Base-by-base conservation (phyloP, 2,329 filamentous ascomycete species). In the Xylaria sp. region DNA sequence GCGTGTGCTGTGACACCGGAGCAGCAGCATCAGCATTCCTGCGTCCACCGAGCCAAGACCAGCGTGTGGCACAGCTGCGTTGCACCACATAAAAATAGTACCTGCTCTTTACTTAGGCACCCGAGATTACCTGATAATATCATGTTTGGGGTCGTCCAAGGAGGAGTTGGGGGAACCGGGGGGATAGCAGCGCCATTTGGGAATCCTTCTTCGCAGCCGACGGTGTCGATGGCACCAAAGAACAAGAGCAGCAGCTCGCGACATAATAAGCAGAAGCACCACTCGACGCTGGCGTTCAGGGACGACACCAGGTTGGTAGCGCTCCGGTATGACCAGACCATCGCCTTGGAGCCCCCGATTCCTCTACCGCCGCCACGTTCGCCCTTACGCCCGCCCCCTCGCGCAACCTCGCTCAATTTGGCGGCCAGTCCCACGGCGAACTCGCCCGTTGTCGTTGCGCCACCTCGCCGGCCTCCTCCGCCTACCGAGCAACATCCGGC, bases 301-400 rank as follows among this genome's bases (percentile, higher is more conserved):
- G 84, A 85, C 74, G 85, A 87, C 72, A 79, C 81, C 50, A 80
- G 78, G 71, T 77, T 89, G 72, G 82, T 89, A 67, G 84, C 84
- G 56, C 75, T 90, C 64, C 85, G 86, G 66, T 90, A 90, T 80
- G 88, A 90, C 75, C 84, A 89, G 78, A 88, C 86, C 42, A 80
- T 84, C 59, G 83, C 86, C 73, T 85, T 85, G 56, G 84, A 86
- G 77, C 85, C 85, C 67, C 88, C 88, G 42, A 86, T 89, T 70
- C 84, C 85, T 54, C 78, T 88, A 67, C 78, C 83, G 57, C 82
- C 84, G 54, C 69, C 80, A 81, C 74, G 82, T 78, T 76, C 80
- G 78, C 71, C 77, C 77, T 69, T 81, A 79, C 69, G 73, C 58
- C 73, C 72, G 14, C 71, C 73, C 63, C 79, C 69, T 62, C 73